Evolutionary conservation across 305 asterid genomes (phyloP).

Genomic region (Rubia tinctorum): DNA sequence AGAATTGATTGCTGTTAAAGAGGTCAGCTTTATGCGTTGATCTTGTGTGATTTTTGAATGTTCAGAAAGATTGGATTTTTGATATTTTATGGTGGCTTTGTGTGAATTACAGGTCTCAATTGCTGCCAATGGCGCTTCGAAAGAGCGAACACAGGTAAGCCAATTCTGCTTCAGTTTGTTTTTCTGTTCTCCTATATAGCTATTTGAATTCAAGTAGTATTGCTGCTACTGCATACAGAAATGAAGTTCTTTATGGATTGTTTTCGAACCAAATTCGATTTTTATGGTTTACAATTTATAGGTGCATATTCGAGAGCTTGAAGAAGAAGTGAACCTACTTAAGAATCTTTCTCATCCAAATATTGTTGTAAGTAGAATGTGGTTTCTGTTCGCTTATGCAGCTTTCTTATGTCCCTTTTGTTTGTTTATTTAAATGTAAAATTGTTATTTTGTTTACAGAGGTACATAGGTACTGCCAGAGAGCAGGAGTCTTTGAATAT

Average conservation of each 20-base stretch:
- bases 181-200: background rate
- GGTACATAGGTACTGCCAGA: slow-evolving; percentile 91
- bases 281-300: slow-evolving; percentile 23
- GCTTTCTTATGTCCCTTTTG: background rate
- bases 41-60: slow-evolving; percentile 8
- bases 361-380: slow-evolving; percentile 68
- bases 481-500: slow-evolving; percentile 84
- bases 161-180: slow-evolving; percentile 24
- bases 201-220: background rate
- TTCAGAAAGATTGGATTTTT: slow-evolving; percentile 17
- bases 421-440: background rate
- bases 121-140: slow-evolving; percentile 68
- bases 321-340: slow-evolving; percentile 84
- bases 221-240: background rate
- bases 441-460: slow-evolving; percentile 42
- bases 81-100: slow-evolving; percentile 7
- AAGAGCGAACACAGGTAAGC: slow-evolving; percentile 72
- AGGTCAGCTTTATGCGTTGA: slow-evolving; percentile 40
- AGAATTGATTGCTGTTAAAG: slow-evolving; percentile 92
- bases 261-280: background rate
- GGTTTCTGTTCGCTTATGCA: slow-evolving; percentile 6
- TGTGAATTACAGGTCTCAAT: slow-evolving; percentile 66
- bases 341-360: slow-evolving; percentile 89
- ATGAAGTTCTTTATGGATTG: background rate
- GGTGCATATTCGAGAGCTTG: slow-evolving; percentile 90